These are phyloP conservation scores for Tylopilus sp. DNA, from an alignment of 768 basidiomycete genomes.

Conservation along the genomic window DNA sequence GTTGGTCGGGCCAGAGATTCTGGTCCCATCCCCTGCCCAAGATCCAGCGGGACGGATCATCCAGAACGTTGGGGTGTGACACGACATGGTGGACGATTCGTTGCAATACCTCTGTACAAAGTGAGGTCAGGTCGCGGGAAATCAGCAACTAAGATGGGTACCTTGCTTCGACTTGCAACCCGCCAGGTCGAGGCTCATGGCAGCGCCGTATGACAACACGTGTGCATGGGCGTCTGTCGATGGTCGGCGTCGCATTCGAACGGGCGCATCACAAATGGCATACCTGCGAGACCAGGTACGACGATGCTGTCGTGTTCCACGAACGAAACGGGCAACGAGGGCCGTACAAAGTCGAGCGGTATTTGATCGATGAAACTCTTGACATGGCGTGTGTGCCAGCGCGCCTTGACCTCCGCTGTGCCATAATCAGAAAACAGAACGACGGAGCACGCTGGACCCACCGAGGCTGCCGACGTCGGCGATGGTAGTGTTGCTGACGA, in stretches of 20 bases:
- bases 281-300: conserved; percentile 74
- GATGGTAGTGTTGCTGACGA: conserved; percentile 48
- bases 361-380: conserved; percentile 8
- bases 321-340: conserved; percentile 20
- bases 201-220: conserved; percentile 64
- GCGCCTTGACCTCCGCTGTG: conserved; percentile 23
- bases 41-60: conserved; percentile 64
- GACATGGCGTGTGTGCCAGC: conserved; percentile 17
- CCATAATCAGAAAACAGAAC: not conserved
- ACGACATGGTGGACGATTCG: conserved; percentile 57
- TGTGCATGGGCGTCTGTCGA: conserved; percentile 76
- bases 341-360: conserved; percentile 16
- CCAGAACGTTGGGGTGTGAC: conserved; percentile 50
- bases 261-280: not conserved
- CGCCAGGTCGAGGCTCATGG: conserved; percentile 64
- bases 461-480: conserved; percentile 46
- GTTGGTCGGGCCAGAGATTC: conserved; percentile 61
- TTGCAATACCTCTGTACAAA: conserved; percentile 53
- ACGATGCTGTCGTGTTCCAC: conserved; percentile 43
- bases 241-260: not conserved
- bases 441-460: conserved; percentile 25
- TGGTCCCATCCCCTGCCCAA: conserved; percentile 95
- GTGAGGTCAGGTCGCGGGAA: not conserved
- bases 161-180: conserved; percentile 58
- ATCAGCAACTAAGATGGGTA: conserved; percentile 18